These are phyloP conservation scores for Plantago major DNA, from an alignment of 257 asterid genomes.

Conservation along the genomic window DNA sequence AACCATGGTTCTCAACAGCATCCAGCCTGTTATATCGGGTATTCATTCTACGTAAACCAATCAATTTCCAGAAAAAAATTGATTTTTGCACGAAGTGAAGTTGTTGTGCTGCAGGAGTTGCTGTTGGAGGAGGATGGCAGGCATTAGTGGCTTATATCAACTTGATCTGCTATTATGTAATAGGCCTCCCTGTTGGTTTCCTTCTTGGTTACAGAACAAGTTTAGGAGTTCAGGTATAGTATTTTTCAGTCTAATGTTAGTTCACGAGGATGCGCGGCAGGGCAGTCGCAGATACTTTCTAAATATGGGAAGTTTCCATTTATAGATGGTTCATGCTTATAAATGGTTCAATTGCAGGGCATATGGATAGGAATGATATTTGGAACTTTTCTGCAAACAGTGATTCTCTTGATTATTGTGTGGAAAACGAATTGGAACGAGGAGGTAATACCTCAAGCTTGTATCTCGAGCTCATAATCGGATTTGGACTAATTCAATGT, in stretches of 20 bases:
- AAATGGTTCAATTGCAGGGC: slow-evolving; percentile 42
- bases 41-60: not conserved
- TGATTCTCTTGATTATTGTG: slow-evolving; percentile 54
- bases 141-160: slow-evolving; percentile 86
- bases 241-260: not conserved
- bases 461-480: not conserved
- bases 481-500: too few relatives aligned
- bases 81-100: too few relatives aligned
- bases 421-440: slow-evolving; percentile 84
- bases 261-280: too few relatives aligned
- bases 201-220: slow-evolving; percentile 66
- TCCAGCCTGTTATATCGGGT: slow-evolving; percentile 98
- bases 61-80: too few relatives aligned
- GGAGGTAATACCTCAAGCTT: slow-evolving; percentile 47
- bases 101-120: slow-evolving; percentile 60
- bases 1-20: slow-evolving; percentile 82
- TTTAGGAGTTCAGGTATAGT: slow-evolving; percentile 72
- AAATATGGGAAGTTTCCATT: not conserved
- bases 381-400: slow-evolving; percentile 82
- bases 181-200: slow-evolving; percentile 83
- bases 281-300: too few relatives aligned
- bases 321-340: slow-evolving; percentile 1
- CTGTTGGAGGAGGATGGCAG: slow-evolving; percentile 99
- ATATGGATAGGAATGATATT: slow-evolving; percentile 97
- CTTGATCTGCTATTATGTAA: slow-evolving; percentile 62